These are phyloP conservation scores for Metarhizium guizhouense DNA, from an alignment of 2,329 filamentous ascomycete genomes.

Conservation along the genomic window DNA sequence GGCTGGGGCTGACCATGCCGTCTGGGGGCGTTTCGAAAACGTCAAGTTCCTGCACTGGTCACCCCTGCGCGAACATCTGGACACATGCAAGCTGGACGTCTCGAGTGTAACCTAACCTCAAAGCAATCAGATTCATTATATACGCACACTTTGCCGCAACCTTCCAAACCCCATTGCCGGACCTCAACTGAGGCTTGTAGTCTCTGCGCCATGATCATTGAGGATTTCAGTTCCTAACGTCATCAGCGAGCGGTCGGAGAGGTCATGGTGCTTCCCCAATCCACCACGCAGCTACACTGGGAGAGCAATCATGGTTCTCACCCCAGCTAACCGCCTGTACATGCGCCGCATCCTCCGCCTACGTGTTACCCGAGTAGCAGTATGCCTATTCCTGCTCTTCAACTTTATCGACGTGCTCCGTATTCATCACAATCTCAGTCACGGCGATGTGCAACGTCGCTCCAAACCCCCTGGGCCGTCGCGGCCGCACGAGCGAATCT, in stretches of 20 bases:
- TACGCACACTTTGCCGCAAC: no score
- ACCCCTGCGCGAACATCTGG: no score
- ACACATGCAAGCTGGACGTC: no score
- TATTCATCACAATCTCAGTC: constrained; percentile 24
- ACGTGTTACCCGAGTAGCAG: constrained; percentile 23
- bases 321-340: constrained; percentile 21
- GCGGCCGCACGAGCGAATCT: constrained; percentile 38
- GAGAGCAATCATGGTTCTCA: constrained; percentile 16
- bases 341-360: constrained; percentile 29
- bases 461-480: constrained; percentile 7
- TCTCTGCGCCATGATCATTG: not conserved
- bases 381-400: constrained; percentile 25
- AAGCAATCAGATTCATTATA: no score
- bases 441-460: constrained; percentile 15
- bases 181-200: not conserved
- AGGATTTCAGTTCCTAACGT: not conserved
- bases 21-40: no score
- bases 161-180: not conserved
- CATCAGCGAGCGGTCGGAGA: not conserved
- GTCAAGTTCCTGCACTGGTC: no score
- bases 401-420: constrained; percentile 30
- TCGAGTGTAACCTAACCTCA: no score
- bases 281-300: not conserved
- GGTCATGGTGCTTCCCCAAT: constrained; percentile 2
- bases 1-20: no score